Evolutionary conservation across 345 rosid genomes (phyloP).

Genomic region (Lepidium sativum): DNA sequence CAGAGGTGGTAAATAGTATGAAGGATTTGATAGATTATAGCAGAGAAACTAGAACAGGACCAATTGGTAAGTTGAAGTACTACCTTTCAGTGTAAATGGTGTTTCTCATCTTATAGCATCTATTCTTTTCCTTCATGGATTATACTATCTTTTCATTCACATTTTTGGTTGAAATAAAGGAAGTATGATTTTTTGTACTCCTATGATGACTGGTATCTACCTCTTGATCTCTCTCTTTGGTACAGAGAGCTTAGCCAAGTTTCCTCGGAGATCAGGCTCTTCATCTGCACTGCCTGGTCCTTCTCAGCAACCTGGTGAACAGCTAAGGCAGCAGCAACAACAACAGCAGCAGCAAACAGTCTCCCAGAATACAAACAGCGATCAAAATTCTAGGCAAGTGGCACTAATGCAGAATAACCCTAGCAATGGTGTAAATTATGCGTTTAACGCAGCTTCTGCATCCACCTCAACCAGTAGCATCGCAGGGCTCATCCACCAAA

Average conservation of each 20-base stretch:
- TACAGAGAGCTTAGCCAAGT: conserved; percentile 94
- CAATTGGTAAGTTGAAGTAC: conserved; percentile 67
- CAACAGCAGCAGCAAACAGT: conserved; percentile 40
- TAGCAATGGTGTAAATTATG: conserved; percentile 53
- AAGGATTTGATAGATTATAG: conserved; percentile 99
- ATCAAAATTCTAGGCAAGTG: conserved; percentile 47
- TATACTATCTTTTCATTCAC: not conserved
- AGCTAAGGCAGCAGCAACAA: conserved; percentile 32
- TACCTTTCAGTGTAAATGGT: not conserved
- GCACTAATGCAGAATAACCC: conserved; percentile 39
- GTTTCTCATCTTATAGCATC: not conserved
- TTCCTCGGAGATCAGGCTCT: conserved; percentile 62
- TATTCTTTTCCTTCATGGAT: not conserved
- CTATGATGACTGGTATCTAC: not conserved
- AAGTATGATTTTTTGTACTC: not conserved
- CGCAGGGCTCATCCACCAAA: conserved; percentile 87
- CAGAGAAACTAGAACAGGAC: conserved; percentile 82
- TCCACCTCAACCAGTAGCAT: conserved; percentile 65
- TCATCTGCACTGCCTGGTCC: conserved; percentile 46
- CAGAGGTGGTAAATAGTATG: conserved; percentile 99
- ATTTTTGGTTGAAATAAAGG: not conserved
- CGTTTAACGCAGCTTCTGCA: conserved; percentile 45
- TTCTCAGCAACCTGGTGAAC: conserved; percentile 59
- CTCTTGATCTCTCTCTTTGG: conserved; percentile 3
- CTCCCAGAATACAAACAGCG: conserved; percentile 39